Base-by-base conservation (phyloP, 208 protist genomes). In the Herpetomonas tarakana region DNA sequence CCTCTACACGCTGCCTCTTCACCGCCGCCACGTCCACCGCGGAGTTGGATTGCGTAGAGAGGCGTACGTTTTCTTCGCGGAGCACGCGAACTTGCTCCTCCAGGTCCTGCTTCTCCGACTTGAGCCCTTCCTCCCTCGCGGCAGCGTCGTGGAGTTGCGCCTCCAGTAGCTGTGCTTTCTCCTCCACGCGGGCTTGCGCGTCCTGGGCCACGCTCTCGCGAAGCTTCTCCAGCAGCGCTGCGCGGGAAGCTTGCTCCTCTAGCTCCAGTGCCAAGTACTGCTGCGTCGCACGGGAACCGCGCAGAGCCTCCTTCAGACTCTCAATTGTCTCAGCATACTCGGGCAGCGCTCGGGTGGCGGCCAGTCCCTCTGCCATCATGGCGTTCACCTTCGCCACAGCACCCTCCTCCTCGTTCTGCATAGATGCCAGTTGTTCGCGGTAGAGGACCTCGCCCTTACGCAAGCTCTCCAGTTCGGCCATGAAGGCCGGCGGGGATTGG, bases 381-480 rank as follows among this genome's bases (percentile, higher is more conserved):
- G 56, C 55, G 6, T 58, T 51, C 19, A 75, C 25, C 19, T 67
- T 45, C 54, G 28, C 54, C 22, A 54, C 53, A 12, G 71, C 54
- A 3, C 21, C 28, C 11, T 52, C 60, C 18, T 19, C 41, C 6
- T 27, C 22, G 19, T 62, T 58, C 61, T 81, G 78, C 1, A 61
- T 4, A 4, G 65, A 47, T 18, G 55, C 56, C 24, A 93, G 56
- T 50, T 90, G 77, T 29, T 63, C 46, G 7, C 77, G 76, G 9
- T 89, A 68, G 12, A 86, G 41, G 2, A 65, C 63, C 44, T 93
- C 80, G 0, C 76, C 73, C 26, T 70, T 59, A 14, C 82, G 74
- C 28, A 93, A 74, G 55, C 76, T 74, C 35, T 68, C 68, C 25
- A 93, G 49, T 67, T 93, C 86, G 9, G 61, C 63, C 46, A 88